These are phyloP conservation scores for Sicyos baderoa DNA, from an alignment of 306 rosid species.

Conservation along the genomic window DNA sequence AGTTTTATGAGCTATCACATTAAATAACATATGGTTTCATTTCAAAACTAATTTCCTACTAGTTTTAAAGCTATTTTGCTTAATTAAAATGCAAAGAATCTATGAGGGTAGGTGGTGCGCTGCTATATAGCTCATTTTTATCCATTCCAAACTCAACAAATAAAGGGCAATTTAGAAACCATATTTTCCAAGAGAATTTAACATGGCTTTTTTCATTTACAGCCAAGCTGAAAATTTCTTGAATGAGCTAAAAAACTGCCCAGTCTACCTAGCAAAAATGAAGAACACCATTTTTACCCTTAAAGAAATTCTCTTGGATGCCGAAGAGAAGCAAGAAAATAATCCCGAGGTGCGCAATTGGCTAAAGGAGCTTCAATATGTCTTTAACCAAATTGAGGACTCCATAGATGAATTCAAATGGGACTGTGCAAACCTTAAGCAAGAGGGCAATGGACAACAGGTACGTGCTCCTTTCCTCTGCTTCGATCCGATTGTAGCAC, in stretches of 20 bases:
- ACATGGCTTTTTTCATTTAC: background rate
- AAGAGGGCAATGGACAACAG: background rate
- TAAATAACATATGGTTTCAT: too few relatives aligned
- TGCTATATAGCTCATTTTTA: background rate
- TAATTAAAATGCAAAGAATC: background rate
- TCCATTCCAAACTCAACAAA: background rate
- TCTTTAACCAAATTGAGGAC: background rate
- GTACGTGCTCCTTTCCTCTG: background rate
- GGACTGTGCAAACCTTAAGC: background rate
- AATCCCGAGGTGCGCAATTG: background rate
- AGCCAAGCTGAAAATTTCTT: background rate
- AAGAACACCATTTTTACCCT: background rate
- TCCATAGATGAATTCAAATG: background rate
- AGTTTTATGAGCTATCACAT: too few relatives aligned
- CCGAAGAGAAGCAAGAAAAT: slow-evolving; percentile 2
- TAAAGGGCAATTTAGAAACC: background rate
- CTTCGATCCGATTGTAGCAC: background rate
- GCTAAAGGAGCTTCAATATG: slow-evolving; percentile 10
- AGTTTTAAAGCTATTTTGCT: background rate
- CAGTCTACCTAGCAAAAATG: background rate
- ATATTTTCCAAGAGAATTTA: background rate
- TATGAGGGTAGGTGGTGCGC: background rate
- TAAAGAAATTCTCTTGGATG: background rate
- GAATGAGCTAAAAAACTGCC: background rate
- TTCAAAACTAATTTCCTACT: too few relatives aligned